These are phyloP conservation scores for Wickerhamomyces mucosus DNA, from an alignment of 805 yeast species.

Conservation along the genomic window DNA sequence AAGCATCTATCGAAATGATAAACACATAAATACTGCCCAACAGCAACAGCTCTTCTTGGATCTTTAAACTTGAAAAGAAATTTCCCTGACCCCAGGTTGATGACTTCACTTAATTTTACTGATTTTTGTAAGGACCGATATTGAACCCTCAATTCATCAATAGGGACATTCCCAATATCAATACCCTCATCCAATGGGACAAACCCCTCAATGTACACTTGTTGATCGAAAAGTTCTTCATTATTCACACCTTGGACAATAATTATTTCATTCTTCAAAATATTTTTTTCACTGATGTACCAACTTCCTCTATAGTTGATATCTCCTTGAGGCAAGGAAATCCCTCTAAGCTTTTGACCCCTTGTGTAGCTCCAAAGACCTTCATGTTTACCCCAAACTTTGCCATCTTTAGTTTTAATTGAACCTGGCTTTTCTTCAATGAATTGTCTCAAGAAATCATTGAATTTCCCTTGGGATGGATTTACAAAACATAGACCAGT, in stretches of 20 bases:
- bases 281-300: slow-evolving; percentile 72
- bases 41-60: slow-evolving; percentile 67
- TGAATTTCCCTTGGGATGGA: slow-evolving; percentile 53
- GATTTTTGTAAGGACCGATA: slow-evolving; percentile 59
- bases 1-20: slow-evolving; percentile 59
- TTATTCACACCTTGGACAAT: slow-evolving; percentile 67
- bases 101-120: not conserved
- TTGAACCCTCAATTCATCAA: slow-evolving; percentile 39
- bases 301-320: slow-evolving; percentile 69
- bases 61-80: slow-evolving; percentile 31
- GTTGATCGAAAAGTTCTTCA: slow-evolving; percentile 39
- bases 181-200: slow-evolving; percentile 10
- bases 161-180: slow-evolving; percentile 5
- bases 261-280: slow-evolving; percentile 58
- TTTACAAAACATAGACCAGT: slow-evolving; percentile 91
- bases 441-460: slow-evolving; percentile 68
- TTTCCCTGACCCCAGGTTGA: not conserved
- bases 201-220: slow-evolving; percentile 32
- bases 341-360: slow-evolving; percentile 67
- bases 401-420: slow-evolving; percentile 67
- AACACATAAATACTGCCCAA: slow-evolving; percentile 79
- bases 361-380: slow-evolving; percentile 96
- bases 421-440: slow-evolving; percentile 68
- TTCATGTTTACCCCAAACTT: slow-evolving; percentile 67
- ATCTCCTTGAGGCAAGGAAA: slow-evolving; percentile 85